Evolutionary conservation across 2,329 filamentous ascomycete species (phyloP).

Genomic region (Penicillium sp.): DNA sequence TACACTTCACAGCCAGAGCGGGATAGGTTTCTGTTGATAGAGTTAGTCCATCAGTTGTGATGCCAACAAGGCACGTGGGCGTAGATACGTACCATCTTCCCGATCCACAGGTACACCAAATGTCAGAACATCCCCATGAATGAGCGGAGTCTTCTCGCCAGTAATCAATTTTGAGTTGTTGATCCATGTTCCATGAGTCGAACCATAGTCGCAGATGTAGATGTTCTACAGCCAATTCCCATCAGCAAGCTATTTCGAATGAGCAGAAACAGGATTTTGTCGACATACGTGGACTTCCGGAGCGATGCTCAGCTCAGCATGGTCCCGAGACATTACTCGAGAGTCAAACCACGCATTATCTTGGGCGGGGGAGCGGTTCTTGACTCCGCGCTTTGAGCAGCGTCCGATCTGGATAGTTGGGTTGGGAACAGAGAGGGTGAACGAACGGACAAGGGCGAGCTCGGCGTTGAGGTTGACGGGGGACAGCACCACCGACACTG

Average conservation of each 20-base stretch:
- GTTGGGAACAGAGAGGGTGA: conserved; percentile 31
- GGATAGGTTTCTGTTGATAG: conserved; percentile 27
- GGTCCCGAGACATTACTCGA: conserved; percentile 47
- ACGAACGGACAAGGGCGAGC: conserved; percentile 28
- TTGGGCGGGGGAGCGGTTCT: conserved; percentile 34
- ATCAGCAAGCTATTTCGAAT: conserved; percentile 11
- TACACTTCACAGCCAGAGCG: conserved; percentile 33
- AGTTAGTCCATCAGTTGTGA: not conserved
- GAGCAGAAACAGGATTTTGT: not conserved
- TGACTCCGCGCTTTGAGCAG: conserved; percentile 39
- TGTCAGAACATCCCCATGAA: conserved; percentile 35
- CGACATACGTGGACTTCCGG: conserved; percentile 27
- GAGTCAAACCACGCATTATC: conserved; percentile 48
- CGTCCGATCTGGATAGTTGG: conserved; percentile 40
- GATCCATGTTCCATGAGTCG: conserved; percentile 62
- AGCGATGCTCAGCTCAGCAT: conserved; percentile 39
- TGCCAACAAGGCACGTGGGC: not conserved
- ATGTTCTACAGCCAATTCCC: conserved; percentile 34
- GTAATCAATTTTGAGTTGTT: conserved; percentile 47
- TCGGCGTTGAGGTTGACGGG: conserved; percentile 27
- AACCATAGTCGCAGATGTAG: conserved; percentile 54
- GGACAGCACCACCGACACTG: conserved; percentile 17
- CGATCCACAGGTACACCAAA: conserved; percentile 53
- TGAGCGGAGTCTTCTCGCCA: conserved; percentile 39
- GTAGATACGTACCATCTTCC: conserved; percentile 38